phyloP scores from a whole-genome alignment of 306 rosid species.

The Vicia villosa region DNA sequence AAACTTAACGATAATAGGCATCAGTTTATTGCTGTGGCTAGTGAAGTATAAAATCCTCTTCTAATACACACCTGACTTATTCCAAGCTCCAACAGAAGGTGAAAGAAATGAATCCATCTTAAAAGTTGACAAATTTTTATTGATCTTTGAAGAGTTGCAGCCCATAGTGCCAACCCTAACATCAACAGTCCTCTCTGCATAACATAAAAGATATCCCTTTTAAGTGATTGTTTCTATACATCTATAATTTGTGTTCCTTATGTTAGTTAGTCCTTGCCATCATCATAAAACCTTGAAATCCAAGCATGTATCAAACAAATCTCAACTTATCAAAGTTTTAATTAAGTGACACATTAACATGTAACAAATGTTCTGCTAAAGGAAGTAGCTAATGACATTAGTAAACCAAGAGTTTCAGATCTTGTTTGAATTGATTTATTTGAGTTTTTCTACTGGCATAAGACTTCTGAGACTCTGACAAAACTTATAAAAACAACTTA shows the following conservation, averaged over 20 bases:
- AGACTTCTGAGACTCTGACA: neutral
- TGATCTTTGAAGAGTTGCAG: constrained; percentile 37
- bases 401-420: neutral
- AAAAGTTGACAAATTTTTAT: constrained; percentile 40
- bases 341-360: neutral
- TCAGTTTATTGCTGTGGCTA: neutral
- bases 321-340: constrained; percentile 1
- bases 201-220: constrained; percentile 8
- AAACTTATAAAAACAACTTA: neutral
- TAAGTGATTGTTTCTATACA: neutral
- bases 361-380: neutral
- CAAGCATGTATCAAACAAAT: neutral
- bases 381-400: neutral
- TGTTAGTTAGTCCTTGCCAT: neutral
- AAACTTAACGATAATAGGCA: constrained; percentile 10
- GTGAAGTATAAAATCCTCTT: constrained; percentile 2
- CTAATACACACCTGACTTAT: constrained; percentile 49
- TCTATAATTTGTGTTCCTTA: constrained; percentile 1
- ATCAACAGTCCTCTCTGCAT: constrained; percentile 47
- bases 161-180: constrained; percentile 26
- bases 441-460: neutral
- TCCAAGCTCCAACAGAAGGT: constrained; percentile 42
- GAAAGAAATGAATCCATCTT: constrained; percentile 38
- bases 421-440: neutral
- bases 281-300: neutral